A percentile compares a stretch with the other conserved stretches of the same genome.
Evolutionary conservation across 495 filamentous ascomycete genomes (phyloP).

Genomic region (Margaritispora aquatica): DNA sequence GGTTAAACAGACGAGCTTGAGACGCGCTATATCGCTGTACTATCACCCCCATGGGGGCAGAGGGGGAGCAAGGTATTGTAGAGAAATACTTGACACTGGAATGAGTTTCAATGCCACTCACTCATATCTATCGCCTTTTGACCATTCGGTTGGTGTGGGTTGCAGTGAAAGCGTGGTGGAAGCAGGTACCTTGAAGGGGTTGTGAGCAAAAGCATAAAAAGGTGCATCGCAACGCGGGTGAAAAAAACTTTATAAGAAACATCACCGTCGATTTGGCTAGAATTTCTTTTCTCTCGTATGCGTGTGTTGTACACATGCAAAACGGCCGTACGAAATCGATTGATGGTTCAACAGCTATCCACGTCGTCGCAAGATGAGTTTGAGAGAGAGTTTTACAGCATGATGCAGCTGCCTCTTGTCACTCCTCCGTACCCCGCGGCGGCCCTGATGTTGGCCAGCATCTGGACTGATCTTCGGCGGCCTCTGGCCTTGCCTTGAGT

Average conservation of each 20-base stretch:
- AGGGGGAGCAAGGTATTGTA: too few relatives aligned
- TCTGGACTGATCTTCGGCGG: constrained; percentile 13
- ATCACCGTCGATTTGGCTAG: neutral
- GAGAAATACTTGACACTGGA: too few relatives aligned
- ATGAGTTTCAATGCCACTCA: neutral
- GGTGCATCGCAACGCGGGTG: neutral
- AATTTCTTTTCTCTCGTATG: too few relatives aligned
- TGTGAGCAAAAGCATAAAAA: neutral
- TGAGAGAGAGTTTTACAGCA: neutral
- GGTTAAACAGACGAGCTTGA: neutral
- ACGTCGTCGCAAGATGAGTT: too few relatives aligned
- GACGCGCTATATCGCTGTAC: too few relatives aligned
- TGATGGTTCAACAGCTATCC: neutral
- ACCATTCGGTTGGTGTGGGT: constrained; percentile 10
- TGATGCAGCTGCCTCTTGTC: too few relatives aligned
- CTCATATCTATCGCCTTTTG: too few relatives aligned
- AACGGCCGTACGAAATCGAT: neutral
- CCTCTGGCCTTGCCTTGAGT: neutral
- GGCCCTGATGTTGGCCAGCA: constrained; percentile 10
- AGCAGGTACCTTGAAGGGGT: constrained; percentile 10
- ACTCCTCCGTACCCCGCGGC: constrained; percentile 12
- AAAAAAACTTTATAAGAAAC: constrained; percentile 1
- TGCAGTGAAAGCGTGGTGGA: neutral
- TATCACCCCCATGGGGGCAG: too few relatives aligned
- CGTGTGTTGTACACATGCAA: too few relatives aligned